Conservation (phyloP, 2,329 filamentous ascomycete genomes). For the Penicillium crustosum region DNA sequence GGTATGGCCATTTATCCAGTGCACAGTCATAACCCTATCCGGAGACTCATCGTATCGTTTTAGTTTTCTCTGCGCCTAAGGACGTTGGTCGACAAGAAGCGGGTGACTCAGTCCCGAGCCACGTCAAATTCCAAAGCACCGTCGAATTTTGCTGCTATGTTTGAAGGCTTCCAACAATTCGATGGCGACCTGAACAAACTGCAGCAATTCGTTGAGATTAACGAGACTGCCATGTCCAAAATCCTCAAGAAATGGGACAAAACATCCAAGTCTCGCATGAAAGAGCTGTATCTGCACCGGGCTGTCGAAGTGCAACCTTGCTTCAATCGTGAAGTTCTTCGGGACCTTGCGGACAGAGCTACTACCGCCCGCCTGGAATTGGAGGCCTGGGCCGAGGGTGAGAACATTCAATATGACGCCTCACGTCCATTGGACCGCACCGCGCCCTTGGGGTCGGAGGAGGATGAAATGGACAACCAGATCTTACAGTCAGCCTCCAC, state of each 20-base stretch:
- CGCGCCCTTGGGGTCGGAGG: constrained; percentile 65
- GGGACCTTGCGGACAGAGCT: constrained; percentile 92
- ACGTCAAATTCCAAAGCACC: constrained; percentile 80
- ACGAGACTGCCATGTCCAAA: constrained; percentile 96
- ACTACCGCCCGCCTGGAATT: constrained; percentile 94
- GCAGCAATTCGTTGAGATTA: constrained; percentile 96
- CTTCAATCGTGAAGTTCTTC: constrained; percentile 96
- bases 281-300: constrained; percentile 92
- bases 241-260: constrained; percentile 99
- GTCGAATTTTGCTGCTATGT: constrained; percentile 88
- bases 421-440: constrained; percentile 42
- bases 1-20: constrained; percentile 54
- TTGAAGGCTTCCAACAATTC: constrained; percentile 97
- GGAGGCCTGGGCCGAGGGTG: constrained; percentile 94
- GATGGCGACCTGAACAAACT: constrained; percentile 95
- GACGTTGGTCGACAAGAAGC: constrained; percentile 93
- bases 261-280: constrained; percentile 97
- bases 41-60: neutral
- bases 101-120: constrained; percentile 76
- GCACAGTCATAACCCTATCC: neutral
- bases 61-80: constrained; percentile 91
- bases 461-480: constrained; percentile 84
- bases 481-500: constrained; percentile 79
- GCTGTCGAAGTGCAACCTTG: constrained; percentile 97
- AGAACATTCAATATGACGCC: constrained; percentile 79